Evolutionary conservation across 108 stramenopile species (phyloP).

Genomic region (Skeletonema marinoi): DNA sequence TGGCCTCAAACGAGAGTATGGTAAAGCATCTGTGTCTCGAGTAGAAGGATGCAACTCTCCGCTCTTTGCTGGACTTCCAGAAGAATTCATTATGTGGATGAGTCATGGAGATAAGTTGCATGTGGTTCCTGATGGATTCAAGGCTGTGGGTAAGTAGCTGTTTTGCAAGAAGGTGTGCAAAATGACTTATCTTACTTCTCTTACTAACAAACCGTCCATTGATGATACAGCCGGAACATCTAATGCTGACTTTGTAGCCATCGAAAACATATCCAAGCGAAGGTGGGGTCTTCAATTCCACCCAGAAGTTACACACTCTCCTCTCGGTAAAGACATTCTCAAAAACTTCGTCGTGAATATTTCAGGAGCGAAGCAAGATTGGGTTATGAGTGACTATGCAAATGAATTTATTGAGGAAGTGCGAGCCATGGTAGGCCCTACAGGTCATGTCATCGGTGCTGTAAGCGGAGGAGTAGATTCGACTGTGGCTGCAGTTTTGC

Average conservation of each 20-base stretch:
- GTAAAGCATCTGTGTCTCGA: slow-evolving; percentile 85
- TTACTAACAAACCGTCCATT: not conserved
- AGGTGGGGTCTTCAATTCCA: slow-evolving; percentile 99
- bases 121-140: slow-evolving; percentile 90
- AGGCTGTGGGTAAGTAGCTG: slow-evolving; percentile 69
- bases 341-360: slow-evolving; percentile 91
- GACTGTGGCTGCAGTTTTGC: slow-evolving; percentile 96
- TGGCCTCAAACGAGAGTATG: slow-evolving; percentile 94
- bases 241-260: slow-evolving; percentile 93
- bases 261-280: slow-evolving; percentile 76
- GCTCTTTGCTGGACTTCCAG: slow-evolving; percentile 84
- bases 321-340: slow-evolving; percentile 82
- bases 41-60: slow-evolving; percentile 64
- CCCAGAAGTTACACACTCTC: slow-evolving; percentile 98
- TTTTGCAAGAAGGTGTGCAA: not conserved
- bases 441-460: slow-evolving; percentile 96
- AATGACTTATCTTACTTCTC: not conserved
- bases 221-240: slow-evolving; percentile 64
- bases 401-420: slow-evolving; percentile 93
- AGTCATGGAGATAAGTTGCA: slow-evolving; percentile 98
- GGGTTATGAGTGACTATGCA: slow-evolving; percentile 97
- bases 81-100: slow-evolving; percentile 97
- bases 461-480: slow-evolving; percentile 99
- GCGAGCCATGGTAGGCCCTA: slow-evolving; percentile 82
- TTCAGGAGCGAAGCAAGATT: slow-evolving; percentile 88